Evolutionary conservation across 164 flowering plant species (phyloP).

Genomic region (Stephania yunnanensis): DNA sequence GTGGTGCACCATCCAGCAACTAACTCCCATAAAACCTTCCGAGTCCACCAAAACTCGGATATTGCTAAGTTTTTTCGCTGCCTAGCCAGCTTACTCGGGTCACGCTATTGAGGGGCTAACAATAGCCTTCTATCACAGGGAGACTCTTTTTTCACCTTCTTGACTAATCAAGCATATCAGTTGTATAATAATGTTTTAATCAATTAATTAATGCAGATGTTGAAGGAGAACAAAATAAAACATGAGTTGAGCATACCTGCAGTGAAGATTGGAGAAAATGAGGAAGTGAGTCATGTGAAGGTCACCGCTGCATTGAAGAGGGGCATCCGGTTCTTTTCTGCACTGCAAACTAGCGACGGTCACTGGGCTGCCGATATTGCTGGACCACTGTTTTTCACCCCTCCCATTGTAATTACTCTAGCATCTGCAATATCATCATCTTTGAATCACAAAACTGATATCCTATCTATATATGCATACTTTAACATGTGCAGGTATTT

Average conservation of each 20-base stretch:
- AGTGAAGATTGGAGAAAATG: constrained; percentile 27
- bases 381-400: constrained; percentile 51
- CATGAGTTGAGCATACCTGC: constrained; percentile 16
- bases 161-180: too few relatives aligned
- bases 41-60: too few relatives aligned
- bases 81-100: too few relatives aligned
- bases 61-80: too few relatives aligned
- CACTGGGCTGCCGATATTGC: constrained; percentile 61
- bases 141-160: too few relatives aligned
- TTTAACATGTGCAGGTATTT: constrained; percentile 37
- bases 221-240: constrained; percentile 25
- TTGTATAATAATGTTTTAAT: too few relatives aligned
- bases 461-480: not conserved
- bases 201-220: not conserved
- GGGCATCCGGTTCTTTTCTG: constrained; percentile 36
- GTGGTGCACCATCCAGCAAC: too few relatives aligned
- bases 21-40: too few relatives aligned
- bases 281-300: constrained; percentile 27
- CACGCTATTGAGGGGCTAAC: too few relatives aligned
- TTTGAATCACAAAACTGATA: too few relatives aligned
- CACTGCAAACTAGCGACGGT: constrained; percentile 56
- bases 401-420: constrained; percentile 35
- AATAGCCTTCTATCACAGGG: too few relatives aligned
- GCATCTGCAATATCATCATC: too few relatives aligned
- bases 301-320: constrained; percentile 31